Percentiles rank a stretch among this genome's conserved stretches.
Conservation (phyloP, 2,329 filamentous ascomycete species). For the Alternaria incomplexa region DNA sequence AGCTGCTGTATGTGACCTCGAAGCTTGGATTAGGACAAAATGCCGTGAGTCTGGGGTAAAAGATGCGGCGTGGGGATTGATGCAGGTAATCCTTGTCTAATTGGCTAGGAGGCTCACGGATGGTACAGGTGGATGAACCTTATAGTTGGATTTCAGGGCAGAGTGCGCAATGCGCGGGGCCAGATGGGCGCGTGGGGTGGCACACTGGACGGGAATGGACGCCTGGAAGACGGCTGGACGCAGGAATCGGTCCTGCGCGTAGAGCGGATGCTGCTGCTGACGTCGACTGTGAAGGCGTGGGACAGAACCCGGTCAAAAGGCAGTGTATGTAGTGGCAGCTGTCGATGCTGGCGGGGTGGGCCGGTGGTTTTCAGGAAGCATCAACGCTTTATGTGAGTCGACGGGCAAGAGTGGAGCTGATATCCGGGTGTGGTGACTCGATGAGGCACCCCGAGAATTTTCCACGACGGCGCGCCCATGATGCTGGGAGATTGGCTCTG, state of each 20-base stretch:
- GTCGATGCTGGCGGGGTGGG: constrained; percentile 3
- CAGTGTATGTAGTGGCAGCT: constrained; percentile 3
- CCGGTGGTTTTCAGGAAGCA: constrained; percentile 15
- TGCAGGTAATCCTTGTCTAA: constrained; percentile 24
- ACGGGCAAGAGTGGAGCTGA: constrained; percentile 31
- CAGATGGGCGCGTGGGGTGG: constrained; percentile 35
- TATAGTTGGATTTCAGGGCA: constrained; percentile 30
- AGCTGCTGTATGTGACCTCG: constrained; percentile 21
- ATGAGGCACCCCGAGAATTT: constrained; percentile 31
- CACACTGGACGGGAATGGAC: constrained; percentile 17
- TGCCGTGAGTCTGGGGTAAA: constrained; percentile 36
- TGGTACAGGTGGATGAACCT: constrained; percentile 28
- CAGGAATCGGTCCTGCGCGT: constrained; percentile 31
- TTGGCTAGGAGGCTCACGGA: constrained; percentile 33
- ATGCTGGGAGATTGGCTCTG: constrained; percentile 18
- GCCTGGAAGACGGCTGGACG: constrained; percentile 22
- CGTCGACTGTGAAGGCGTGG: constrained; percentile 8
- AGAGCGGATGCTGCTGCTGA: constrained; percentile 29
- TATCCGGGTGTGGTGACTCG: constrained; percentile 37
- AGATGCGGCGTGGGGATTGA: constrained; percentile 38
- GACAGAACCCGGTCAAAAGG: constrained; percentile 5
- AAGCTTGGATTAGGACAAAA: constrained; percentile 17
- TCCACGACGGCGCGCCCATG: constrained; percentile 23
- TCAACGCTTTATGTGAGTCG: constrained; percentile 32
- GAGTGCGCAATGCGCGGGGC: constrained; percentile 30